Evolutionary conservation across 495 filamentous ascomycete genomes (phyloP), one percentile per base, ranked within the genome.

Genomic region (Coniosporium apollinis): DNA sequence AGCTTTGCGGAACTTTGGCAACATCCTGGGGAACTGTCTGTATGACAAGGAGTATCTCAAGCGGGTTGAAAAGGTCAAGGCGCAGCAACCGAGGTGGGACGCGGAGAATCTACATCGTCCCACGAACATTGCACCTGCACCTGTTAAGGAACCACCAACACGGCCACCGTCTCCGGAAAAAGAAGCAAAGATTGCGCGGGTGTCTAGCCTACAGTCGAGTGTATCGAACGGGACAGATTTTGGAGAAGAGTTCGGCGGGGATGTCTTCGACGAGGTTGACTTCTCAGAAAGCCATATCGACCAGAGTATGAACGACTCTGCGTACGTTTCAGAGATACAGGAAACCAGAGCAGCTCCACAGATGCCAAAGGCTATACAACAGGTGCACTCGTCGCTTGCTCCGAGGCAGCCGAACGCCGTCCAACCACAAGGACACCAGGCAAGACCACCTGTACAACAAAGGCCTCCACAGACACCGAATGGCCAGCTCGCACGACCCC

Each of bases 11-110:
- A 93, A 76, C 39, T 97, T 97, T 57, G 89, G 89, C 28, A 97
- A 97, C 49, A 76, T 94, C 10, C 65, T 97, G 38, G 89, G 89
- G 13, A 96, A 96, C 54, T 97, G 89, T 59, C 72, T 97, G 36
- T 94, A 96, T 61, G 89, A 97, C 54, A 94, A 94, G 49, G 72
- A 87, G 30, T 97, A 92, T 54, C 58, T 96, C 38, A 57, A 68
- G 22, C 82, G 82, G 51, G 78, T 94, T 8, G 76, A 73, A 4
- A 91, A 80, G 58, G 57, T 96, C 32, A 94, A 83, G 59, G 65
- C 69, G 18, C 58, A 55, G 22, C 70, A 72, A 11, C 61, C 66
- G 9, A 82, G 66, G 56, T 86, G 81, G 64, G 72, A 83, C 44
- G 64, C 72, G 19, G 69, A 69, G 3, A 73, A 75, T n/a, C 63